Conservation (phyloP, 2,329 filamentous ascomycete genomes). For the Biscogniauxia marginata region DNA sequence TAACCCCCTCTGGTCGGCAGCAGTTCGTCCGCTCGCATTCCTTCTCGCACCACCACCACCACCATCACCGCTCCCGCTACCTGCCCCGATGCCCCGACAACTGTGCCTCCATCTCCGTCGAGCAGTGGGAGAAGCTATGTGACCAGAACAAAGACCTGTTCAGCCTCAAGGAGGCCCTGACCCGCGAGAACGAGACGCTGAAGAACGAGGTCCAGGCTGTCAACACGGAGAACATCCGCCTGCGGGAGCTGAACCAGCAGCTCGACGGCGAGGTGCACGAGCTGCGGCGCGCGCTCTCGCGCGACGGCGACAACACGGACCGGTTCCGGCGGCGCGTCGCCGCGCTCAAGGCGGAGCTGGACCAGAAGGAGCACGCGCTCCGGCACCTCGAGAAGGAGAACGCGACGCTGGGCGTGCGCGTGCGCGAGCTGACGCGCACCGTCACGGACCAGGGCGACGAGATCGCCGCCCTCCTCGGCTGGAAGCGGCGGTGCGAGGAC, state of each 20-base stretch:
- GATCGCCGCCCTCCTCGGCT: conserved; percentile 2
- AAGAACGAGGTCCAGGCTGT: conserved; percentile 18
- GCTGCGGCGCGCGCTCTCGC: conserved; percentile 9
- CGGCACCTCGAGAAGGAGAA: conserved; percentile 16
- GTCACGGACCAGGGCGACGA: conserved; percentile 5
- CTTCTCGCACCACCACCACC: conserved; percentile 22
- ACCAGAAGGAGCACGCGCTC: conserved; percentile 12
- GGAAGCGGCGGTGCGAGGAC: background rate
- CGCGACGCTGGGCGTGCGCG: conserved; percentile 5
- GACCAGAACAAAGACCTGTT: conserved; percentile 18
- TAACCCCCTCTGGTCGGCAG: conserved; percentile 11
- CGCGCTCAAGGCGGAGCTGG: conserved; percentile 20
- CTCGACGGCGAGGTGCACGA: conserved; percentile 16
- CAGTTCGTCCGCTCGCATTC: conserved; percentile 24
- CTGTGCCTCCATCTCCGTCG: conserved; percentile 26
- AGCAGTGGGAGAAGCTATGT: conserved; percentile 24
- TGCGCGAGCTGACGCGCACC: conserved; percentile 20
- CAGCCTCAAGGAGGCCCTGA: conserved; percentile 13
- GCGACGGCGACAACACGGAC: conserved; percentile 15
- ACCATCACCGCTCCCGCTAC: conserved; percentile 14
- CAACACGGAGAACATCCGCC: conserved; percentile 16
- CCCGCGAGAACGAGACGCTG: conserved; percentile 22
- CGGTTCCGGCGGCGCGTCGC: conserved; percentile 18
- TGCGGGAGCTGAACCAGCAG: conserved; percentile 11
- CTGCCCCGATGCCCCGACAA: conserved; percentile 23